Percentiles rank a stretch among this genome's conserved stretches.
phyloP scores from a whole-genome alignment of 805 yeast genomes.

The Yamadazyma tumulicola region DNA sequence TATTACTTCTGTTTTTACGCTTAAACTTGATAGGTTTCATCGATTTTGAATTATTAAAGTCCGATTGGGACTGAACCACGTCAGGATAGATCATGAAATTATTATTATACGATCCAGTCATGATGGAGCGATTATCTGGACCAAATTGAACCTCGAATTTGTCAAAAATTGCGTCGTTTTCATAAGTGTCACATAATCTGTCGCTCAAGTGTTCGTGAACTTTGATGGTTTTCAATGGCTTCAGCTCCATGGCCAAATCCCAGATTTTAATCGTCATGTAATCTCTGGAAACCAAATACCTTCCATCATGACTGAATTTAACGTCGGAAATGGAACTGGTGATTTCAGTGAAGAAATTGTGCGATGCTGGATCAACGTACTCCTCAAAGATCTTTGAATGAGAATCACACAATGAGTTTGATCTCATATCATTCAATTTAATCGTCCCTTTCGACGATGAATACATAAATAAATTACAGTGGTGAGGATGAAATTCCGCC shows the following conservation, averaged over 20 bases:
- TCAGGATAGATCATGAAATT: constrained; percentile 96
- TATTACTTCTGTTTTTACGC: background rate
- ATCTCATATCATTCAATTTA: constrained; percentile 94
- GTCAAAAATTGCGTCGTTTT: constrained; percentile 96
- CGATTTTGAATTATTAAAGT: constrained; percentile 9
- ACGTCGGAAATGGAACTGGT: constrained; percentile 93
- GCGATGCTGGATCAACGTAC: constrained; percentile 85
- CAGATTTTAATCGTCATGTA: constrained; percentile 96
- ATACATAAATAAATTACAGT: constrained; percentile 93
- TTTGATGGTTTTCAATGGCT: constrained; percentile 90
- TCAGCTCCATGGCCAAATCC: constrained; percentile 97
- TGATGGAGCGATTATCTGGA: constrained; percentile 86
- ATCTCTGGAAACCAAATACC: constrained; percentile 94
- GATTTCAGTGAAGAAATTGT: constrained; percentile 95
- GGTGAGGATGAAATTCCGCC: constrained; percentile 92
- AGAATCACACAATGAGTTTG: constrained; percentile 87
- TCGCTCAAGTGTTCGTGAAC: constrained; percentile 95
- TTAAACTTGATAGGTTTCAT: constrained; percentile 7
- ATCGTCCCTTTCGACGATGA: constrained; percentile 94
- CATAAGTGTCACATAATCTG: constrained; percentile 93
- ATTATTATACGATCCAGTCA: constrained; percentile 97
- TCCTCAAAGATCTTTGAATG: constrained; percentile 90
- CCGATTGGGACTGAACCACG: constrained; percentile 42
- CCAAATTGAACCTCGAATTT: constrained; percentile 95
- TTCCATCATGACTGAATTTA: constrained; percentile 86